Percentiles rank a stretch among this genome's conserved stretches.
phyloP scores from a whole-genome alignment of 1,284 basidiomycete genomes.

The Ceratobasidium sp. region DNA sequence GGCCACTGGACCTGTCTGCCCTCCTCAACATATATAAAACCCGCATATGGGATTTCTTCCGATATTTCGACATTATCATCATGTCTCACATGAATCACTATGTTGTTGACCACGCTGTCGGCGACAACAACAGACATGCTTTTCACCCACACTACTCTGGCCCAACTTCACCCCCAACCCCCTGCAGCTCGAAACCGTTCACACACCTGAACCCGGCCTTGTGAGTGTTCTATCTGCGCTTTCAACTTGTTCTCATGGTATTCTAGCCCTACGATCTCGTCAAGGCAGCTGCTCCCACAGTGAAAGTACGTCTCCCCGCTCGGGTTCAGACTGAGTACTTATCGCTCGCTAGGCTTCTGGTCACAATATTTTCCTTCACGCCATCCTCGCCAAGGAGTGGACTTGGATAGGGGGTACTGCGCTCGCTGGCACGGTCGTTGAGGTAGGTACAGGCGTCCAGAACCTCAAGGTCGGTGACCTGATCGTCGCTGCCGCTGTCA shows the following conservation, averaged over 20 bases:
- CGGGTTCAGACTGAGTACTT: background rate
- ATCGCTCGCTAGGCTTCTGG: slow-evolving; percentile 3
- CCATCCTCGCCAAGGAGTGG: slow-evolving; percentile 34
- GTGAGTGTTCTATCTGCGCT: background rate
- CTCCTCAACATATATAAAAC: background rate
- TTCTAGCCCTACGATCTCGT: slow-evolving; percentile 13
- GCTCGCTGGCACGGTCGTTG: slow-evolving; percentile 27
- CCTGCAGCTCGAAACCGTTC: slow-evolving; percentile 8
- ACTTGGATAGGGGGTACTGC: slow-evolving; percentile 28
- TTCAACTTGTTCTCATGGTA: background rate
- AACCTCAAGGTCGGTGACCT: slow-evolving; percentile 23
- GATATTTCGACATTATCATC: too few species aligned
- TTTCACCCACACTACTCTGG: too few species aligned
- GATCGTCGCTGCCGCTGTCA: background rate
- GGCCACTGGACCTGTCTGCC: background rate
- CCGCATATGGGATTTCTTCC: background rate
- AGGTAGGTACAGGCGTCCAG: slow-evolving; percentile 7
- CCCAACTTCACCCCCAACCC: slow-evolving; percentile 2
- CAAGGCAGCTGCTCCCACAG: slow-evolving; percentile 16
- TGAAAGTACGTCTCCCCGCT: slow-evolving; percentile 5
- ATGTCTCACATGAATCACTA: background rate
- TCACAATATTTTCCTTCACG: slow-evolving; percentile 11
- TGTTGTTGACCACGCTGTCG: background rate
- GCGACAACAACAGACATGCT: too few species aligned
- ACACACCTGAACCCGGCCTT: background rate